Evolutionary conservation across 2,329 filamentous ascomycete species (phyloP), one percentile per base, ranked within the genome.

Genomic region (Claviceps sp.): DNA sequence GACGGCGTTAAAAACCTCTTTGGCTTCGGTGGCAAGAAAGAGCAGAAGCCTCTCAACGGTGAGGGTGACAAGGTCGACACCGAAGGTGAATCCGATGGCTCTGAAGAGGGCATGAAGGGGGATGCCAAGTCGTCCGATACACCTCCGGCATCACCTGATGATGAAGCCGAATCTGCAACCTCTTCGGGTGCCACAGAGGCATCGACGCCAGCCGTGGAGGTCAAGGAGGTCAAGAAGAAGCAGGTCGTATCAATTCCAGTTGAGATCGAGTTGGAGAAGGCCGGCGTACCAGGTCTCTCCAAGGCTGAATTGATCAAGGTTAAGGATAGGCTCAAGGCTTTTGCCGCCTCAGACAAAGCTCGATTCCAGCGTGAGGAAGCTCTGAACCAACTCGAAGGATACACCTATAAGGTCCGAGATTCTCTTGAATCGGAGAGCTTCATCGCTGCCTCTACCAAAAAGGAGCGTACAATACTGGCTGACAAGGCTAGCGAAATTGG

Each of bases 1-100:
- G 91, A 95, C 62, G 90, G 88, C 44, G 88, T 97, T 58, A 98
- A 98, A 76, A 94, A 90, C 57, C 79, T 96, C 56, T 94, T 98
- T 63, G 93, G 93, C 5, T 90, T 97, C 64, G 93, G 91, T 26
- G 45, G 50, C n/a, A 86, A 86, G 62, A 95, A 95, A 70, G 85
- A 86, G 36, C 86, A 91, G 52, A 86, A 95, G 68, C 74, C 77
- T 5, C 64, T 95, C 37, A 77, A 79, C 53, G 85, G 83, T 47
- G 85, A 84, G 46, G 74, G 72, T 22, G 79, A 76, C 50, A 73
- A 66, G n/a, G 62, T 60, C 7, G 66, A 63, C 17, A 4, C 9
- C 29, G 62, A 61, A 4, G 66, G 69, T 29, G 59, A 51, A 67
- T 64, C 29, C 4, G 60, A 65, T 34, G 62, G 60, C 4, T 62